These are phyloP conservation scores for Blastobotrys capitulatus DNA, from an alignment of 1,139 yeast species.

Conservation along the genomic window DNA sequence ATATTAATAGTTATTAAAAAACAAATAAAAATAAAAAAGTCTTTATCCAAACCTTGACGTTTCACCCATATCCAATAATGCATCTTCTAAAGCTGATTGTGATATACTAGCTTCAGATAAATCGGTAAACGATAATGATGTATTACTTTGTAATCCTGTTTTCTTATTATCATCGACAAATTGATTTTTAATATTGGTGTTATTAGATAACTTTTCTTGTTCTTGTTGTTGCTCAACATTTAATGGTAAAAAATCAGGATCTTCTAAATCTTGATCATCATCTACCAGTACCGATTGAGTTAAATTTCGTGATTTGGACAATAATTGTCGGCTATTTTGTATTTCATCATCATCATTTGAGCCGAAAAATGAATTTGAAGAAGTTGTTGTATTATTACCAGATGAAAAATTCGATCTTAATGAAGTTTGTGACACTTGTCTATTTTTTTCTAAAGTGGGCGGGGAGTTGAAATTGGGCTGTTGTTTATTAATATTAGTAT, in stretches of 20 bases:
- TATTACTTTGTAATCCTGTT: slow-evolving; percentile 4
- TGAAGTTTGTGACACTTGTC: slow-evolving; percentile 3
- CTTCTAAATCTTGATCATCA: slow-evolving; percentile 2
- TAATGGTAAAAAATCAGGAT: slow-evolving; percentile 10
- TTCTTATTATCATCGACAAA: background rate
- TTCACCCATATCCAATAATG: slow-evolving; percentile 29
- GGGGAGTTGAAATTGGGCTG: too few relatives aligned
- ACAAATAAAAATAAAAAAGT: too few relatives aligned
- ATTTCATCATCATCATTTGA: slow-evolving; percentile 3
- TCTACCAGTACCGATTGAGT: slow-evolving; percentile 2
- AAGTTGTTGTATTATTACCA: background rate
- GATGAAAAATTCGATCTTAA: slow-evolving; percentile 3
- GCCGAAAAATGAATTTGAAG: slow-evolving; percentile 9
- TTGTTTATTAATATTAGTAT: background rate
- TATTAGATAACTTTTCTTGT: background rate
- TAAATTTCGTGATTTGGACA: slow-evolving; percentile 10
- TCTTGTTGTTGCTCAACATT: background rate
- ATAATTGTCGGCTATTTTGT: slow-evolving; percentile 5
- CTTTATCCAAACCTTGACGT: slow-evolving; percentile 3
- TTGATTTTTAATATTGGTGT: background rate
- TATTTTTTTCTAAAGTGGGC: background rate
- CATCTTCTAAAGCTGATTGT: slow-evolving; percentile 44
- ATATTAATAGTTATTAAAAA: too few relatives aligned
- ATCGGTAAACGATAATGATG: slow-evolving; percentile 18
- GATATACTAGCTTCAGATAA: slow-evolving; percentile 36